Base-by-base conservation (phyloP, 2,329 filamentous ascomycete genomes). In the Hymenoscyphus salicellus region DNA sequence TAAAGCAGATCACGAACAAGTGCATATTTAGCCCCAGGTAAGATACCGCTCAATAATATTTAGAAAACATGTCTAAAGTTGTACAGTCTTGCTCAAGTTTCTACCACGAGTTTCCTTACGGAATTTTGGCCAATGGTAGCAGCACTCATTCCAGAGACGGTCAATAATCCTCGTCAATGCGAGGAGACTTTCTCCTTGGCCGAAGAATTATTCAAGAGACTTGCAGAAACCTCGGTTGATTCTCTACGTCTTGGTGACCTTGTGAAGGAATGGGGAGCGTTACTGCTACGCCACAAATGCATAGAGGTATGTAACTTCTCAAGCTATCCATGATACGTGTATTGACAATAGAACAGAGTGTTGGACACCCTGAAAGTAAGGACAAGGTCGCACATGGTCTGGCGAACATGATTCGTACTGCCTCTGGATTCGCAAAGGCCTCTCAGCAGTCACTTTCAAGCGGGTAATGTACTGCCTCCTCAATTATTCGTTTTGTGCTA, bases 81-180 rank as follows among this genome's bases (percentile, higher is more conserved):
- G 20, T 61, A 38, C 46, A 74, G 71, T 61, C 59, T 66, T 65
- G 73, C 64, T 66, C 70, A 65, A 67, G 73, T 78, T 14, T 71
- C 72, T 10, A 71, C 78, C 2, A 66, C 75, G 2, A 77, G 78
- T 14, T 80, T 84, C 62, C 77, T 78, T 16, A 73, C 77, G 17
- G 77, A 81, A 38, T 81, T 85, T 65, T 84, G 83, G 82, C 79
- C 82, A 7, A 69, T 75, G 52, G 58, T 75, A 55, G 64, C 62
- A 36, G 61, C 52, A 4, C 63, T 77, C 23, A 71, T 77, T 52
- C 66, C 71, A 7, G 43, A 68, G 23, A 70, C 72, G 30, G 58
- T 66, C 14, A 8, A 52, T 11, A 62, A 66, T 16, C 70, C 72
- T 20, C 55, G 69, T 20, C 66, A 75, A 28, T 74, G 74, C 55